phyloP scores from a whole-genome alignment of 2,329 filamentous ascomycete species.

The Stachybotrys echinatus region DNA sequence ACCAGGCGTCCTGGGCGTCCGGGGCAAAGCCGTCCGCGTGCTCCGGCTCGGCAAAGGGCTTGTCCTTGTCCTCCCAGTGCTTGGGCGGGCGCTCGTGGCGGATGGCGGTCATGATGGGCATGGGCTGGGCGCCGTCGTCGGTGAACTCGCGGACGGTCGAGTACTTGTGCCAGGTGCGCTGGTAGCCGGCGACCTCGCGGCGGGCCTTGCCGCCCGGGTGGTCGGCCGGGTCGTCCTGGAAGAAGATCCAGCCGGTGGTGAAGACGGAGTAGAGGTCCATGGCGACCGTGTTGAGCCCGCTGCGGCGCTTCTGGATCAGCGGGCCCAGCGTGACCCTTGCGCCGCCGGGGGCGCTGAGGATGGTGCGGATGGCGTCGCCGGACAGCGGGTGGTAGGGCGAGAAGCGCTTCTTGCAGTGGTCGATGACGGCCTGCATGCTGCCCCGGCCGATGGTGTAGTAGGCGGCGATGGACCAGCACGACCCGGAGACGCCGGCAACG shows the following conservation, averaged over 20 bases:
- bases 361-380: slow-evolving; percentile 6
- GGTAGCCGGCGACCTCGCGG: slow-evolving; percentile 1
- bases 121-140: slow-evolving; percentile 3
- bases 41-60: slow-evolving; percentile 3
- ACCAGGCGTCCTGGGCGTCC: slow-evolving; percentile 6
- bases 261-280: slow-evolving; percentile 8
- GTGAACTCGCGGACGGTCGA: slow-evolving; percentile 5
- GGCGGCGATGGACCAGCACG: slow-evolving; percentile 5
- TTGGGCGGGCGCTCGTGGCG: slow-evolving; percentile 5
- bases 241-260: slow-evolving; percentile 7
- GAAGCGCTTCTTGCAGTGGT: slow-evolving; percentile 6
- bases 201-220: neutral
- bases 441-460: slow-evolving; percentile 5
- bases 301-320: slow-evolving; percentile 5
- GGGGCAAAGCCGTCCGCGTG: slow-evolving; percentile 1
- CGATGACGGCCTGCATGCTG: slow-evolving; percentile 5
- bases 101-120: slow-evolving; percentile 7
- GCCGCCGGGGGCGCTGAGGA: slow-evolving; percentile 5
- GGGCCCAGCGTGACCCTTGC: slow-evolving; percentile 5
- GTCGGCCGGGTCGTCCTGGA: slow-evolving; percentile 2
- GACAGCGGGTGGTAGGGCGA: slow-evolving; percentile 7
- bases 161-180: slow-evolving; percentile 4
- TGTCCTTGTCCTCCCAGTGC: slow-evolving; percentile 3
- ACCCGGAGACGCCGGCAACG: slow-evolving; percentile 5
- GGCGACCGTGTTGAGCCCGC: slow-evolving; percentile 2